Percentiles rank a stretch among this genome's conserved stretches.
Evolutionary conservation across 805 yeast species (phyloP).

Genomic region (Lachancea sp.): DNA sequence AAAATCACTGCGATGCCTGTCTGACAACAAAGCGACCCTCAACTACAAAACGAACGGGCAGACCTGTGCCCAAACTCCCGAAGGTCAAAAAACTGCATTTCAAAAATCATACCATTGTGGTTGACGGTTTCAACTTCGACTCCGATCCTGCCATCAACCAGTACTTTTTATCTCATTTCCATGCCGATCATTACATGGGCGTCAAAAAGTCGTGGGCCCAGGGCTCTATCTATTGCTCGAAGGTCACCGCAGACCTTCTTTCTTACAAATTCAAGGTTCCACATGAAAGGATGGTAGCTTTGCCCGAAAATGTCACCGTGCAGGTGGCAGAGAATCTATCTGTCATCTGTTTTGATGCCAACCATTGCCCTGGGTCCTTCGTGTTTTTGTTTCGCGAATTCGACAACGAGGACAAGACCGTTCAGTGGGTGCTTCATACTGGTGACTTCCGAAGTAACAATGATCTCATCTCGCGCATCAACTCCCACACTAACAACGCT

Average conservation of each 20-base stretch:
- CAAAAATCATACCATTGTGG: constrained; percentile 38
- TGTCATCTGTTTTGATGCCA: constrained; percentile 72
- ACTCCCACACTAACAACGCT: constrained; percentile 17
- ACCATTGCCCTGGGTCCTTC: constrained; percentile 95
- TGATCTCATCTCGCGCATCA: constrained; percentile 41
- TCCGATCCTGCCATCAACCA: constrained; percentile 40
- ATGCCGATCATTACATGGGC: constrained; percentile 92
- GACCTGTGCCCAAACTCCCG: constrained; percentile 30
- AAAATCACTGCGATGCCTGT: constrained; percentile 53
- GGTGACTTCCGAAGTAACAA: constrained; percentile 83
- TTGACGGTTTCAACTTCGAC: constrained; percentile 53
- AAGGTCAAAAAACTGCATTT: constrained; percentile 11
- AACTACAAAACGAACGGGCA: constrained; percentile 29
- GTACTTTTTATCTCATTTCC: constrained; percentile 78
- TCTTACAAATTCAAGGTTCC: constrained; percentile 49
- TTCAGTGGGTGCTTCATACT: constrained; percentile 54
- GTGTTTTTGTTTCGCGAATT: constrained; percentile 60
- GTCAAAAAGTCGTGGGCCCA: constrained; percentile 68
- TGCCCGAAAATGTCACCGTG: constrained; percentile 39
- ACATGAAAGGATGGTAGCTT: constrained; percentile 34
- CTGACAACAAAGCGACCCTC: constrained; percentile 20
- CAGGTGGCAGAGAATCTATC: constrained; percentile 39
- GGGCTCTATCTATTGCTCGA: constrained; percentile 67
- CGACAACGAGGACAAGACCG: constrained; percentile 9
- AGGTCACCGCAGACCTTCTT: constrained; percentile 57